These are phyloP conservation scores for Pseudofabraea citricarpa DNA, from an alignment of 2,329 filamentous ascomycete species.

Conservation along the genomic window DNA sequence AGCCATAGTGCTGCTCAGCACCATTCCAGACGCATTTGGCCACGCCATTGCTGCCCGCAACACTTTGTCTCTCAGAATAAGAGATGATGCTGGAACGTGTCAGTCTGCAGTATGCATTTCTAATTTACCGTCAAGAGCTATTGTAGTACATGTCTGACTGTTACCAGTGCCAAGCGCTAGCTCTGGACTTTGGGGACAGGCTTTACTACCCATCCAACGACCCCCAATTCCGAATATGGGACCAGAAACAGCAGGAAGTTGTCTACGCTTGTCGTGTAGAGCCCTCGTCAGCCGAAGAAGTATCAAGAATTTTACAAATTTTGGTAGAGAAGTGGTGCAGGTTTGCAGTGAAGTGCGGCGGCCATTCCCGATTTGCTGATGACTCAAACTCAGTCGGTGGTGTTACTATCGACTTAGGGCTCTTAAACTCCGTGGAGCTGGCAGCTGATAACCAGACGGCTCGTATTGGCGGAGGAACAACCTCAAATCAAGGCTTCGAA, in stretches of 20 bases:
- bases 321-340: constrained; percentile 18
- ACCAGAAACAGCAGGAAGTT: constrained; percentile 15
- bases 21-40: too few relatives aligned
- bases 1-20: too few relatives aligned
- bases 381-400: constrained; percentile 29
- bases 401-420: constrained; percentile 25
- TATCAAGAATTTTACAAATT: constrained; percentile 3
- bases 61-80: too few relatives aligned
- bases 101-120: too few relatives aligned
- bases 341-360: constrained; percentile 35
- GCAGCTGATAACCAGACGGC: constrained; percentile 20
- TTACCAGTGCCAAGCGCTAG: not conserved
- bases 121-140: too few relatives aligned
- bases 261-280: constrained; percentile 12
- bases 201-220: not conserved
- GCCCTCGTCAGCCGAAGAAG: constrained; percentile 7
- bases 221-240: constrained; percentile 16
- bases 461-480: constrained; percentile 20
- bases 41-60: too few relatives aligned
- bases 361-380: constrained; percentile 32
- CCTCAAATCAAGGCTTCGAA: constrained; percentile 22
- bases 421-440: constrained; percentile 24
- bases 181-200: not conserved
- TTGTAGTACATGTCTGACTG: too few relatives aligned
- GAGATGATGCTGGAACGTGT: too few relatives aligned